A percentile compares a stretch with the other conserved stretches of the same genome.
These are phyloP conservation scores for Zizania latifolia DNA, from an alignment of 176 grass and related monocot genomes.

Conservation along the genomic window DNA sequence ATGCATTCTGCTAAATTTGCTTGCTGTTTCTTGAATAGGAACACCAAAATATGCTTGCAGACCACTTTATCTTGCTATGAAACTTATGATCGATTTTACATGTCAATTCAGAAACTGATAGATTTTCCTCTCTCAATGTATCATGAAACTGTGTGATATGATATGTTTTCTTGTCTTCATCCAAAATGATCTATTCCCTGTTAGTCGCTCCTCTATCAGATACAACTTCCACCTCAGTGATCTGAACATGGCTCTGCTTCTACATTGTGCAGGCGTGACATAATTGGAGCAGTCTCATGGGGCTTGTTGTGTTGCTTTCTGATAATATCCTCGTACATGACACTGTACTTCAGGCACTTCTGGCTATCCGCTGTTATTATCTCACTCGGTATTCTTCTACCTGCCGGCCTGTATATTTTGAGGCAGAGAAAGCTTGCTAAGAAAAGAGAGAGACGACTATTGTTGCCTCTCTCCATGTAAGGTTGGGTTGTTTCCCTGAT, in stretches of 20 bases:
- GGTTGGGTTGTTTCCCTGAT: conserved; percentile 32
- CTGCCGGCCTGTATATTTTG: conserved; percentile 71
- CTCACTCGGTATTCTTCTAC: conserved; percentile 78
- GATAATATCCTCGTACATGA: conserved; percentile 84
- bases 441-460: conserved; percentile 87
- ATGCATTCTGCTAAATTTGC: background rate
- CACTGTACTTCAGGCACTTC: conserved; percentile 85
- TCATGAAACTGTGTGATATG: background rate
- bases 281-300: conserved; percentile 82
- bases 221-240: conserved; percentile 2
- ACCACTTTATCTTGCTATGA: background rate
- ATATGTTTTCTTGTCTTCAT: background rate
- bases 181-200: background rate
- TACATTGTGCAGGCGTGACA: conserved; percentile 57
- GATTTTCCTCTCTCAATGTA: background rate
- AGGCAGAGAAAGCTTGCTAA: conserved; percentile 83
- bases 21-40: background rate
- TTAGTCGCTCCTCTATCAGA: background rate
- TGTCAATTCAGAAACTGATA: background rate
- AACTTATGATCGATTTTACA: background rate
- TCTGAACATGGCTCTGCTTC: conserved; percentile 24
- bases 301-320: conserved; percentile 84
- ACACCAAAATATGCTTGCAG: background rate
- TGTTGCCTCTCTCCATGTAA: conserved; percentile 96
- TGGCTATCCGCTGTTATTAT: conserved; percentile 80